phyloP scores from a whole-genome alignment of 495 filamentous ascomycete species.

The Trichoderma parareesei region DNA sequence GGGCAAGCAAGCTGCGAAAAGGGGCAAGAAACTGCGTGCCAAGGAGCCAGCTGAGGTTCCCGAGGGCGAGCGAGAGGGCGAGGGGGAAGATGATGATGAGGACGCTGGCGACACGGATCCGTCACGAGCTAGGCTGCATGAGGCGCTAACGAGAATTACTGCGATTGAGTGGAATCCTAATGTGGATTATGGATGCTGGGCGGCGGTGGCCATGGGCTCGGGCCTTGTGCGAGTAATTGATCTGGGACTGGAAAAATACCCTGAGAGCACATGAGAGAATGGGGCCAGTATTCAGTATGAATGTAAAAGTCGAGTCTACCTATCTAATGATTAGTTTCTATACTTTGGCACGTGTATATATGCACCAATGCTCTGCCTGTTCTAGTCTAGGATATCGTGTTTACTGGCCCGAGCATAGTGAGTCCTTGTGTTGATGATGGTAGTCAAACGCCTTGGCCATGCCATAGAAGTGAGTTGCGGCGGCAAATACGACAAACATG shows the following conservation, averaged over 20 bases:
- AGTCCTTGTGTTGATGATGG: slow-evolving; percentile 33
- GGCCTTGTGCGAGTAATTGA: slow-evolving; percentile 41
- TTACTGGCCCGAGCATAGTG: slow-evolving; percentile 20
- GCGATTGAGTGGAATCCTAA: slow-evolving; percentile 41
- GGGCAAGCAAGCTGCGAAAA: slow-evolving; percentile 45
- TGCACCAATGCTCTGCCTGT: not conserved
- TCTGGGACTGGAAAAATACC: slow-evolving; percentile 27
- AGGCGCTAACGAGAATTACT: slow-evolving; percentile 37
- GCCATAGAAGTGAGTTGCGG: slow-evolving; percentile 54
- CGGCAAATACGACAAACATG: slow-evolving; percentile 60
- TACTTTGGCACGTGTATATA: not conserved
- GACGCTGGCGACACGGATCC: slow-evolving; percentile 24
- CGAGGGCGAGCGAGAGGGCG: slow-evolving; percentile 25
- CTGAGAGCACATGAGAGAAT: not conserved
- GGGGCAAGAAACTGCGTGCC: slow-evolving; percentile 21
- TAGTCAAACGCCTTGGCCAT: slow-evolving; percentile 46
- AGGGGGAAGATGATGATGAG: slow-evolving; percentile 30
- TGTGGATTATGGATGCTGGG: slow-evolving; percentile 41
- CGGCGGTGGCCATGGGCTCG: slow-evolving; percentile 43
- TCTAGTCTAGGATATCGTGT: not conserved
- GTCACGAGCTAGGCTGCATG: slow-evolving; percentile 32
- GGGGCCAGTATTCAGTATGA: too few relatives aligned
- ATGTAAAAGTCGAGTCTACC: too few relatives aligned
- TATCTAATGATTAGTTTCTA: not conserved
- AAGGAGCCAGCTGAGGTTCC: slow-evolving; percentile 12